Conservation (phyloP, 805 yeast species). For the Sungouiella thailandica region DNA sequence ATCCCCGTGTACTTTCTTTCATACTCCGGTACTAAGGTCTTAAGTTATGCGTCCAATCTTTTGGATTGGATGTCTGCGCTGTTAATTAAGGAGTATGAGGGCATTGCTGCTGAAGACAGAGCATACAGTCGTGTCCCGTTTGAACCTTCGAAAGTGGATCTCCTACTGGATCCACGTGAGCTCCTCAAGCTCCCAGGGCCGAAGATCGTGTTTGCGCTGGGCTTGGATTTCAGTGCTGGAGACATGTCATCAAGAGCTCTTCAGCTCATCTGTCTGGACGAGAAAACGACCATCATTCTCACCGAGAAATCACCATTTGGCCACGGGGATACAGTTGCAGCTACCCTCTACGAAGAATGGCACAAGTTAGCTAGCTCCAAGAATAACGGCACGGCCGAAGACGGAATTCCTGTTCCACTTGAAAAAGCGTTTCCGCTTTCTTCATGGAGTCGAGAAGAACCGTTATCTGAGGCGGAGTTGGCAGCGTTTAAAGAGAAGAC, state of each 20-base stretch:
- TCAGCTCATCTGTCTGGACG: slow-evolving; percentile 54
- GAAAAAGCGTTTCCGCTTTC: slow-evolving; percentile 38
- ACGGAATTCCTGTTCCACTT: slow-evolving; percentile 57
- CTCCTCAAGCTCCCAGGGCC: slow-evolving; percentile 56
- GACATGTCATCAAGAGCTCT: slow-evolving; percentile 50
- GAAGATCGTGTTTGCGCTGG: slow-evolving; percentile 76
- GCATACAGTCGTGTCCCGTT: slow-evolving; percentile 59
- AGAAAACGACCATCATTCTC: slow-evolving; percentile 64
- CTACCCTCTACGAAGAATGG: slow-evolving; percentile 53
- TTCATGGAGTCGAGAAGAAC: slow-evolving; percentile 44
- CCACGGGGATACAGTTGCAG: slow-evolving; percentile 40
- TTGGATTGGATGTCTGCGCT: slow-evolving; percentile 93
- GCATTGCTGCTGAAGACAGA: slow-evolving; percentile 12
- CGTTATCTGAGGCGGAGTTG: slow-evolving; percentile 47
- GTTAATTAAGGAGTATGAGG: slow-evolving; percentile 83
- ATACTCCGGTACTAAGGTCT: slow-evolving; percentile 69
- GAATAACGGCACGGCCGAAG: slow-evolving; percentile 41
- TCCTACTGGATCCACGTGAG: slow-evolving; percentile 51
- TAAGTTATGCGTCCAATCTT: slow-evolving; percentile 82
- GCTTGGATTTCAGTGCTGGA: slow-evolving; percentile 60
- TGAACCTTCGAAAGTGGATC: slow-evolving; percentile 59
- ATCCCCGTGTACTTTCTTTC: slow-evolving; percentile 76
- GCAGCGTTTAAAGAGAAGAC: slow-evolving; percentile 43
- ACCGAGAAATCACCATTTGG: slow-evolving; percentile 53
- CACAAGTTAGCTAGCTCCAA: slow-evolving; percentile 31